Conservation (phyloP, 305 asterid genomes). For the Solanum aculeatissimum region DNA sequence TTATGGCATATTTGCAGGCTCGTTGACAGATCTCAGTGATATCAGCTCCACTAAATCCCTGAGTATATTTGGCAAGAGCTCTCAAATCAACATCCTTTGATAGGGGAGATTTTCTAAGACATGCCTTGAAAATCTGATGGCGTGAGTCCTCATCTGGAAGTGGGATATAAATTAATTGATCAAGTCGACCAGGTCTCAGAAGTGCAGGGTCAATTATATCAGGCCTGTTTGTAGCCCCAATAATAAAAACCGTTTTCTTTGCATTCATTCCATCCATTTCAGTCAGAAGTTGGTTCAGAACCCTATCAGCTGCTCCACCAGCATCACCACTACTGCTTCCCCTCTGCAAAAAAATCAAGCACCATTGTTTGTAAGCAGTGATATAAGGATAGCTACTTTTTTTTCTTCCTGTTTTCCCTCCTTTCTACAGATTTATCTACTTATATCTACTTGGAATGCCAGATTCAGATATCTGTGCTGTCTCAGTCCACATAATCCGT, state of each 20-base stretch:
- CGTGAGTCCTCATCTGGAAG: constrained; percentile 66
- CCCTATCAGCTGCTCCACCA: constrained; percentile 69
- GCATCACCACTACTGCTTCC: constrained; percentile 63
- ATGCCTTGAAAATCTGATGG: constrained; percentile 50
- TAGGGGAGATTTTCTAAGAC: constrained; percentile 55
- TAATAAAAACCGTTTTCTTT: constrained; percentile 53
- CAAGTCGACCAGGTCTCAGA: constrained; percentile 65
- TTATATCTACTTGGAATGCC: background rate
- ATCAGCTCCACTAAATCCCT: constrained; percentile 64
- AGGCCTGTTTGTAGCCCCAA: constrained; percentile 68
- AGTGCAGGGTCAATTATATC: constrained; percentile 67
- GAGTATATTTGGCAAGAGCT: constrained; percentile 58
- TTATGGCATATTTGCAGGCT: constrained; percentile 55
- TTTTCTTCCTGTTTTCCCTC: background rate
- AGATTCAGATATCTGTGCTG: background rate
- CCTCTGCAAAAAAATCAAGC: constrained; percentile 24
- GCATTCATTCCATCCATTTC: constrained; percentile 70
- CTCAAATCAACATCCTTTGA: constrained; percentile 42
- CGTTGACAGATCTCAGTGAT: constrained; percentile 61
- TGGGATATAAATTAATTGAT: constrained; percentile 57
- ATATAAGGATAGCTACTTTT: background rate
- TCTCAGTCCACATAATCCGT: background rate
- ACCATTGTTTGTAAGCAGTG: background rate
- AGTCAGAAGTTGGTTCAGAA: constrained; percentile 58
- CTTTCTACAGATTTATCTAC: background rate